Evolutionary conservation across 768 basidiomycete species (phyloP).

Genomic region (Suillus subluteus): DNA sequence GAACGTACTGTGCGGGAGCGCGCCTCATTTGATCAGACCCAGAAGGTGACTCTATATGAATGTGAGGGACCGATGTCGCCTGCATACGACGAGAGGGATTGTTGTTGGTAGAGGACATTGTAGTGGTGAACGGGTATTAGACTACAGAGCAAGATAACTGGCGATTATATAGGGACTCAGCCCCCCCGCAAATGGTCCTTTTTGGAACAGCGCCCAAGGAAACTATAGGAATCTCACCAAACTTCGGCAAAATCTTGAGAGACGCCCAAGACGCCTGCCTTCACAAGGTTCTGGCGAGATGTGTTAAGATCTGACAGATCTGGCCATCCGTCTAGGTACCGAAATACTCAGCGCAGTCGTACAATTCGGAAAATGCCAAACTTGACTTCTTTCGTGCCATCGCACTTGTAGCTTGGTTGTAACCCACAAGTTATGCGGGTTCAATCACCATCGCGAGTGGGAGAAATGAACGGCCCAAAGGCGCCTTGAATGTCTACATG

Average conservation of each 20-base stretch:
- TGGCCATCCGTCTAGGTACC: neutral
- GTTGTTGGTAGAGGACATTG: neutral
- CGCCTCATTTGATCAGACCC: neutral
- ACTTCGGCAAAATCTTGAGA: neutral
- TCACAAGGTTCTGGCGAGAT: constrained; percentile 1
- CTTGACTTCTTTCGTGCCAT: neutral
- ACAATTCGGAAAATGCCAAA: neutral
- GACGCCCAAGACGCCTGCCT: neutral
- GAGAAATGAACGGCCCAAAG: neutral
- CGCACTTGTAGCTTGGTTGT: neutral
- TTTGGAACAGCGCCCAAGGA: neutral
- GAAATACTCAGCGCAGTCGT: neutral
- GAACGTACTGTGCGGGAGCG: neutral
- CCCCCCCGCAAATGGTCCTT: neutral
- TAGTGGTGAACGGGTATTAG: too few species aligned
- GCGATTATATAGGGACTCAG: neutral
- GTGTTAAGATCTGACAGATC: constrained; percentile 5
- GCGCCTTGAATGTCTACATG: neutral
- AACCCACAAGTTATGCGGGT: neutral
- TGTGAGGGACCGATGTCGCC: neutral
- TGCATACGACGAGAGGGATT: neutral
- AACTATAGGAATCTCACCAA: neutral
- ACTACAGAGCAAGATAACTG: neutral
- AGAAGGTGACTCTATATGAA: neutral
- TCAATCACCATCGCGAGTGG: neutral